Base-by-base conservation (phyloP, 1,284 basidiomycete species). In the Stygiomarasmius scandens region DNA sequence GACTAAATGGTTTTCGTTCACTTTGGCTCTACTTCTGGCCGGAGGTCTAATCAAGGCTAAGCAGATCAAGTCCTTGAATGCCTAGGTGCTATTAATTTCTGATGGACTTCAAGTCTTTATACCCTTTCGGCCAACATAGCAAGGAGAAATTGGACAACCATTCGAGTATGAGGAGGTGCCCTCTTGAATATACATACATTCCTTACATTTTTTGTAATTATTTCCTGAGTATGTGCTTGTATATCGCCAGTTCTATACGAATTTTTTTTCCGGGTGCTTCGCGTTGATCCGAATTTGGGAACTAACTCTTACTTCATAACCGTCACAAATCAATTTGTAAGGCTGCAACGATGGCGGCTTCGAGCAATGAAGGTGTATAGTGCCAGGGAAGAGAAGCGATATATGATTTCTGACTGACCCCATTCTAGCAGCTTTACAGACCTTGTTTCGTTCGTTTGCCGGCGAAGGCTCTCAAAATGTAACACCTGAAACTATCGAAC, bases 401-500 rank as follows among this genome's bases (percentile, higher is more conserved):
- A 10, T 2, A 49, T 49, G 23, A 49, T 29, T 11, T 49, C 48
- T 20, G n/a, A 24, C 48, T 49, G 27, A 49, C 48, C 8, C 12
- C 9, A 10, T 16, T 24, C 23, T 52, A 12, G n/a, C n/a, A 52
- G 55, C 55, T 48, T 43, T 57, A 16, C 55, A 57, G 32, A 32
- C 55, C 20, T 73, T 86, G 41, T 70, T 86, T 19, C 71, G 72
- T 49, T 82, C 84, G 5, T 67, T 86, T 43, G 69, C 73, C 9
- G 74, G 79, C 45, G 66, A 65, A 47, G 66, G 62, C n/a, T 60
- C 66, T 38, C 61, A 65, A n/a, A 64, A 73, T 47, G 70, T 82
- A 36, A 76, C 77, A n/a, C 64, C 75, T 47, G 81, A 84, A 51
- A 80, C 83, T 56, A 68, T 84, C 22, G 71, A 73, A 55, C 81